phyloP scores from a whole-genome alignment of 2,329 filamentous ascomycete genomes.

The Fusarium austroafricanum region DNA sequence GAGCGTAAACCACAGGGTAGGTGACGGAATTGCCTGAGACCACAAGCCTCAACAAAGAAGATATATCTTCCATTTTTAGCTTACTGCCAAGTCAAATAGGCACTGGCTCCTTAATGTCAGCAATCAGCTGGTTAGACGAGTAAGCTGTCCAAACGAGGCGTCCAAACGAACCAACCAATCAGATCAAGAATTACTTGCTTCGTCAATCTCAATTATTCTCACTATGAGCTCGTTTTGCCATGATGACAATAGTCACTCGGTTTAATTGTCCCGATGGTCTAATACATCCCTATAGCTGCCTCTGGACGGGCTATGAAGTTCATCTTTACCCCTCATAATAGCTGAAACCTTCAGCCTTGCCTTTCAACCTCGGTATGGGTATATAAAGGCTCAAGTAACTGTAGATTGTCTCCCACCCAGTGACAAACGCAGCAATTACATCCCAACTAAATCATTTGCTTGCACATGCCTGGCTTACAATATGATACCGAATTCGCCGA shows the following conservation, averaged over 20 bases:
- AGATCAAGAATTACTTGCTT: neutral
- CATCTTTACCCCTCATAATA: neutral
- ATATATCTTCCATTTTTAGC: neutral
- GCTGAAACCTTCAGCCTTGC: neutral
- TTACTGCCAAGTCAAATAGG: neutral
- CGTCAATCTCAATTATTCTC: neutral
- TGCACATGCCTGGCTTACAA: conserved; percentile 25
- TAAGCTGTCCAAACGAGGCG: neutral
- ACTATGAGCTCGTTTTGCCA: neutral
- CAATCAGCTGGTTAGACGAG: neutral
- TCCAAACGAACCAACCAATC: conserved; percentile 14
- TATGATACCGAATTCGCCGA: conserved; percentile 39
- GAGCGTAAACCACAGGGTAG: neutral
- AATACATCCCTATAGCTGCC: neutral
- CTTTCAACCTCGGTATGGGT: neutral
- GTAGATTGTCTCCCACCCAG: neutral
- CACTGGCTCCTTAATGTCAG: neutral
- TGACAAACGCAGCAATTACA: neutral
- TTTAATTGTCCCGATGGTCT: neutral
- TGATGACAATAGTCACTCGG: neutral
- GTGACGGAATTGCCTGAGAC: neutral
- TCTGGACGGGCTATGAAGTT: neutral
- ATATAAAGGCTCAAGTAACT: conserved; percentile 9
- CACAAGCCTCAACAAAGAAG: neutral
- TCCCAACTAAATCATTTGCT: neutral